Evolutionary conservation across 345 rosid genomes (phyloP).

Genomic region (Heritiera littoralis): DNA sequence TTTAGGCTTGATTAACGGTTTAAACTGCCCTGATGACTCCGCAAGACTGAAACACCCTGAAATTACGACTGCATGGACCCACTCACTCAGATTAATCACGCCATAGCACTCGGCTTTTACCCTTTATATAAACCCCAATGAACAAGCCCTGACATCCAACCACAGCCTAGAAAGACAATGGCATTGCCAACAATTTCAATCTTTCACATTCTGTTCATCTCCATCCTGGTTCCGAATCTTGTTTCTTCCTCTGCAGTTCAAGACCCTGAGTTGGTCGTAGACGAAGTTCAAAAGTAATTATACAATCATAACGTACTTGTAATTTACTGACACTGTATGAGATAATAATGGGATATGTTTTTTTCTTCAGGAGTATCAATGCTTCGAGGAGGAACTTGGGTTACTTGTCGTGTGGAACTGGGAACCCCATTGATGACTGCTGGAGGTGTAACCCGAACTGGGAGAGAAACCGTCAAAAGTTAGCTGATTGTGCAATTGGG

Average conservation of each 20-base stretch:
- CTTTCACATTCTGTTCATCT: slow-evolving; percentile 17
- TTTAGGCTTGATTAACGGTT: slow-evolving; percentile 51
- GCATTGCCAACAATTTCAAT: slow-evolving; percentile 29
- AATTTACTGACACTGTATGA: background rate
- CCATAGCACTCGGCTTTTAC: slow-evolving; percentile 58
- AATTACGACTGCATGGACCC: slow-evolving; percentile 58
- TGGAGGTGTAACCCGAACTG: slow-evolving; percentile 79
- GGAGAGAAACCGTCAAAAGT: slow-evolving; percentile 60
- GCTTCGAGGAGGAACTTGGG: slow-evolving; percentile 68
- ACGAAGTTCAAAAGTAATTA: slow-evolving; percentile 45
- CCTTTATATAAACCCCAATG: slow-evolving; percentile 36
- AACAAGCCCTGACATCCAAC: background rate
- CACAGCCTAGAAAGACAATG: slow-evolving; percentile 10
- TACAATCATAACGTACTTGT: background rate
- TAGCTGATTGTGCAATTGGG: slow-evolving; percentile 81
- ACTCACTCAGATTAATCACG: slow-evolving; percentile 48
- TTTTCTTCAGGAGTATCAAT: slow-evolving; percentile 52
- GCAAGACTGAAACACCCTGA: slow-evolving; percentile 33
- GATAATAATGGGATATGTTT: background rate
- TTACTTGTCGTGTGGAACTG: slow-evolving; percentile 61
- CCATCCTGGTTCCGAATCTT: slow-evolving; percentile 16
- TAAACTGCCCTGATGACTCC: slow-evolving; percentile 25
- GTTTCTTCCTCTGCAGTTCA: slow-evolving; percentile 35
- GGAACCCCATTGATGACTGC: slow-evolving; percentile 80
- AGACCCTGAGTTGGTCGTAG: slow-evolving; percentile 43